A percentile compares a stretch with the other conserved stretches of the same genome.
Conservation (phyloP, 306 rosid species). For the Lagenaria siceraria region DNA sequence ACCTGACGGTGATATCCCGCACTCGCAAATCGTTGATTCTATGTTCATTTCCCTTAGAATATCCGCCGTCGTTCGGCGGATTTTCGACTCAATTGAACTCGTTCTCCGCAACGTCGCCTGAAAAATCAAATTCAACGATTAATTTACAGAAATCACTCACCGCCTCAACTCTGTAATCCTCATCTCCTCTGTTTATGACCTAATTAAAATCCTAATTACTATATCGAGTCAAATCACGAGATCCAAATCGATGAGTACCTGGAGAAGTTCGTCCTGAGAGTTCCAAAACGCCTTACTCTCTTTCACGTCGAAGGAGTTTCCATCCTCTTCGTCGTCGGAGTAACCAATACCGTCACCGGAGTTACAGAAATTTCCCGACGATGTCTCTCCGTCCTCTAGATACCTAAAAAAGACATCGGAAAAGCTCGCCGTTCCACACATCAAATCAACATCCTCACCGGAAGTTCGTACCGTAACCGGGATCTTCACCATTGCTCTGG, state of each 20-base stretch:
- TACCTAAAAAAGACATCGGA: not conserved
- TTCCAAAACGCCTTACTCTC: not conserved
- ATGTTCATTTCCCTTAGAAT: conserved; percentile 21
- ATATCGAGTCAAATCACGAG: not conserved
- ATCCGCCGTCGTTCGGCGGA: conserved; percentile 48
- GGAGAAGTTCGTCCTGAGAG: not conserved
- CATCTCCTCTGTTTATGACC: not conserved
- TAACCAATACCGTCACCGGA: not conserved
- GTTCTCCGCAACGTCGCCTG: conserved; percentile 17
- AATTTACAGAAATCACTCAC: not conserved
- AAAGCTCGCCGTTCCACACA: not conserved
- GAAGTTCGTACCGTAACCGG: not conserved
- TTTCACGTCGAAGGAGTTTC: not conserved
- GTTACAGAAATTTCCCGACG: not conserved
- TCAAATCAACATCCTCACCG: not conserved
- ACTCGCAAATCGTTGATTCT: conserved; percentile 26
- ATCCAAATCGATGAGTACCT: not conserved
- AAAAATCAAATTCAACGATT: not conserved
- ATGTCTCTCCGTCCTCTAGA: not conserved
- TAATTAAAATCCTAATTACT: not conserved
- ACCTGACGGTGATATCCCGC: conserved; percentile 17
- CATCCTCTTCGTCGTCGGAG: not conserved
- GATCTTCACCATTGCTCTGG: not conserved
- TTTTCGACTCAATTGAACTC: conserved; percentile 39
- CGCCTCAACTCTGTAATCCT: not conserved